A percentile compares a stretch with the other conserved stretches of the same genome.
These are phyloP conservation scores for Colletotrichum graminicola DNA, from an alignment of 2,329 filamentous ascomycete genomes.

Conservation along the genomic window DNA sequence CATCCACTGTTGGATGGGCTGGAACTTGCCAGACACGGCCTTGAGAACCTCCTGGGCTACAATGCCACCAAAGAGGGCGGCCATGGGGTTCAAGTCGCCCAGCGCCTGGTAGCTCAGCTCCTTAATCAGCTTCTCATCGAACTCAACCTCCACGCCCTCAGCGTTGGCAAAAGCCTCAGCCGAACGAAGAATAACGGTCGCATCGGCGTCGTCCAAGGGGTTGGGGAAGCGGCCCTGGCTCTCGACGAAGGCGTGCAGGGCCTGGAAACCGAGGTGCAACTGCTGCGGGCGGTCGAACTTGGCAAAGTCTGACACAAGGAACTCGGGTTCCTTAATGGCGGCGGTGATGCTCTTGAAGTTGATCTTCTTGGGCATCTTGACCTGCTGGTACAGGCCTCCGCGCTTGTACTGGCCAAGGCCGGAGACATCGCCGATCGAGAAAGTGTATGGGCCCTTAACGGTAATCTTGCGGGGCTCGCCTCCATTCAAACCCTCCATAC, in stretches of 20 bases:
- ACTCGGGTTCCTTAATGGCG: constrained; percentile 87
- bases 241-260: constrained; percentile 87
- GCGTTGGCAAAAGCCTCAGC: constrained; percentile 80
- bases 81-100: constrained; percentile 91
- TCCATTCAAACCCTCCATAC: constrained; percentile 89
- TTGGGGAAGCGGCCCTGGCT: constrained; percentile 80
- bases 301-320: constrained; percentile 93
- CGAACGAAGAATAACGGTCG: constrained; percentile 79
- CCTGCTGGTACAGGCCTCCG: constrained; percentile 92
- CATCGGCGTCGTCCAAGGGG: constrained; percentile 88
- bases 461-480: constrained; percentile 89
- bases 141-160: constrained; percentile 82
- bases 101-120: constrained; percentile 95
- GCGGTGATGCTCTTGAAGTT: constrained; percentile 86
- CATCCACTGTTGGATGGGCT: constrained; percentile 94
- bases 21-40: constrained; percentile 97
- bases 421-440: constrained; percentile 94
- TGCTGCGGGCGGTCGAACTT: constrained; percentile 97
- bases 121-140: constrained; percentile 92
- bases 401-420: constrained; percentile 87
- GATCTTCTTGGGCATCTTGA: constrained; percentile 97
- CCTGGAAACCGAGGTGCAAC: constrained; percentile 92
- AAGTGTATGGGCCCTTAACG: constrained; percentile 96
- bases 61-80: constrained; percentile 94
- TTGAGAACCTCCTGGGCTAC: constrained; percentile 96